A percentile compares a stretch with the other conserved stretches of the same genome.
Evolutionary conservation across 371 early-diverging fungal species (phyloP).

Genomic region (Lichtheimia corymbifera): DNA sequence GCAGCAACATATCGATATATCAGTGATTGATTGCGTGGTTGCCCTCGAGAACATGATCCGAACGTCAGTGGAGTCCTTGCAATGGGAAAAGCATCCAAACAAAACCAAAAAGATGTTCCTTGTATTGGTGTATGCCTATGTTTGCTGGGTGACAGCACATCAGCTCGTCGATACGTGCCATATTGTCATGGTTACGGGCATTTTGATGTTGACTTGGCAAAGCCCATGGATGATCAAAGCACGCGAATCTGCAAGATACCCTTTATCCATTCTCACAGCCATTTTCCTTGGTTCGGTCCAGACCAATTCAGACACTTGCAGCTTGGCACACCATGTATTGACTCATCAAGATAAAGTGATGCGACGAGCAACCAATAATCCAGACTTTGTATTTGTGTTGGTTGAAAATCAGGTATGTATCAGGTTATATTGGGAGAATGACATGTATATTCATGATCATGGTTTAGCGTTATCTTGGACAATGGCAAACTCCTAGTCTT

Average conservation of each 20-base stretch:
- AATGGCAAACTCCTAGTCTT: slow-evolving; percentile 12
- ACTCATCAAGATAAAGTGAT: slow-evolving; percentile 8
- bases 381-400: slow-evolving; percentile 17
- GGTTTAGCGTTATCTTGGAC: slow-evolving; percentile 18
- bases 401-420: slow-evolving; percentile 18
- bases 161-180: slow-evolving; percentile 17
- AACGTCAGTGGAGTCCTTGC: not conserved
- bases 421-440: not conserved
- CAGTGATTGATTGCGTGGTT: not conserved
- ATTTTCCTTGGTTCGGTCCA: slow-evolving; percentile 15
- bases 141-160: slow-evolving; percentile 21
- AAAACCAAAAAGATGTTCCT: slow-evolving; percentile 5
- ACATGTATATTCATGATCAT: not conserved
- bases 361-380: not conserved
- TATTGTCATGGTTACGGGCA: slow-evolving; percentile 14
- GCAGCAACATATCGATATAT: not conserved
- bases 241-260: slow-evolving; percentile 6
- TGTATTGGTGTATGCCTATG: slow-evolving; percentile 12
- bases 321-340: slow-evolving; percentile 1
- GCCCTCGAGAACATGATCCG: not conserved
- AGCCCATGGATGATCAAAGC: slow-evolving; percentile 9
- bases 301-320: not conserved
- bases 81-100: slow-evolving; percentile 13
- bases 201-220: slow-evolving; percentile 12
- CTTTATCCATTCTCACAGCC: slow-evolving; percentile 14